Percentiles rank a stretch among this genome's conserved stretches.
Conservation (phyloP, 768 basidiomycete genomes). For the Lactifluus echinatus region DNA sequence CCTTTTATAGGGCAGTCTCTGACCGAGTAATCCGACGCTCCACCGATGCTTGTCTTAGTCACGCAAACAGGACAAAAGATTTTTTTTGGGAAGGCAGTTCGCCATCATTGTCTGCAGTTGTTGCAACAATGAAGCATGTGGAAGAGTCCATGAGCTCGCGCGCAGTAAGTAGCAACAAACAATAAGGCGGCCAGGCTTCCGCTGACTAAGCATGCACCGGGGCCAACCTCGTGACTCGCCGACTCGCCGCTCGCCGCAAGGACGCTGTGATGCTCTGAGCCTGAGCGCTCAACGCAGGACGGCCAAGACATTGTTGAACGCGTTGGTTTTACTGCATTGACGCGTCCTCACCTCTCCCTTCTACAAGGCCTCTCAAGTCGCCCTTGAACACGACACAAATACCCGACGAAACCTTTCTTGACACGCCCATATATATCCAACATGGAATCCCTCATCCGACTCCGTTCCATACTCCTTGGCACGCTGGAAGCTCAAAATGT, state of each 20-base stretch:
- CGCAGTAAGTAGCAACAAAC: too few relatives aligned
- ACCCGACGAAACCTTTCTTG: background rate
- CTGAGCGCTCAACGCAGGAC: background rate
- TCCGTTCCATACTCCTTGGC: conserved; percentile 45
- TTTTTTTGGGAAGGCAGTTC: background rate
- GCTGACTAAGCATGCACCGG: background rate
- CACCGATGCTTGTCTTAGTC: too few relatives aligned
- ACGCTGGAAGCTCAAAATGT: conserved; percentile 38
- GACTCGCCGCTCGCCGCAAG: too few relatives aligned
- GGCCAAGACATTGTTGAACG: background rate
- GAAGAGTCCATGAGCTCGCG: too few relatives aligned
- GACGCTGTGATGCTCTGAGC: too few relatives aligned
- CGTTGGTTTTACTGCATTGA: background rate
- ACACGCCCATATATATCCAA: background rate
- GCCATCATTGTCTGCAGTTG: background rate
- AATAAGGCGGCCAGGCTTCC: too few relatives aligned
- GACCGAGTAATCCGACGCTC: background rate
- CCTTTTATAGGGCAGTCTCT: background rate
- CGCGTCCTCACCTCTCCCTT: background rate
- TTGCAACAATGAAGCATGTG: too few relatives aligned
- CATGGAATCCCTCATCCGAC: conserved; percentile 55
- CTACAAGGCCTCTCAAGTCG: background rate
- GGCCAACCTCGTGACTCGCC: background rate
- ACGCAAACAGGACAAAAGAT: background rate
- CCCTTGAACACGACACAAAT: background rate